phyloP scores from a whole-genome alignment of 2,329 filamentous ascomycete species.

The Passalora sequoiae region DNA sequence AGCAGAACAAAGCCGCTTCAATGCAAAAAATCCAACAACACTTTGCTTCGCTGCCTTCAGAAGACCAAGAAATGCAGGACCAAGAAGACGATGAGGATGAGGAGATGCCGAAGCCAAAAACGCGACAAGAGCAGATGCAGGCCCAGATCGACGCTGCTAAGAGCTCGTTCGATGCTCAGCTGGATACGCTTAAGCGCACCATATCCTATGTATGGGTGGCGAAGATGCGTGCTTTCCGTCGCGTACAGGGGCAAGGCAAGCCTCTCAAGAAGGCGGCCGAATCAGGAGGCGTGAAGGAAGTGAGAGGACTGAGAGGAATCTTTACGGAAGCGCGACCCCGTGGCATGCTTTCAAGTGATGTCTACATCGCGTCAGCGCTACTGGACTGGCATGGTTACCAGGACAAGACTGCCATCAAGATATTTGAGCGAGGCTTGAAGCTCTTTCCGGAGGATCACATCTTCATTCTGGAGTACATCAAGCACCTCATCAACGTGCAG shows the following conservation, averaged over 20 bases:
- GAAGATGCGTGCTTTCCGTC: slow-evolving; percentile 86
- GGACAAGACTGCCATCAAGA: slow-evolving; percentile 85
- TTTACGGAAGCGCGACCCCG: slow-evolving; percentile 84
- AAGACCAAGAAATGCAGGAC: slow-evolving; percentile 33
- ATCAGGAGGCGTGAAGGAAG: slow-evolving; percentile 7
- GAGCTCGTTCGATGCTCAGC: slow-evolving; percentile 66
- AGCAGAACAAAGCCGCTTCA: slow-evolving; percentile 60
- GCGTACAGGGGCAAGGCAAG: slow-evolving; percentile 76
- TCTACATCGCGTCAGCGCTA: slow-evolving; percentile 87
- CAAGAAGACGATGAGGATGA: slow-evolving; percentile 52
- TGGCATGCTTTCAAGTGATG: slow-evolving; percentile 85
- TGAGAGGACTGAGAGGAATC: slow-evolving; percentile 69
- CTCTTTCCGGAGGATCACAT: slow-evolving; percentile 89
- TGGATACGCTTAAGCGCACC: slow-evolving; percentile 71
- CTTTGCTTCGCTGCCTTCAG: slow-evolving; percentile 44
- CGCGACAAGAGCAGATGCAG: slow-evolving; percentile 49
- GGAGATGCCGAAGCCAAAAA: slow-evolving; percentile 41
- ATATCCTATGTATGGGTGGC: slow-evolving; percentile 95
- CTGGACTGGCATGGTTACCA: slow-evolving; percentile 97
- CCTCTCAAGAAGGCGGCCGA: slow-evolving; percentile 41
- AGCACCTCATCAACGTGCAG: slow-evolving; percentile 85
- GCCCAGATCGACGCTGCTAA: slow-evolving; percentile 54
- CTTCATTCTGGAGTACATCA: slow-evolving; percentile 93
- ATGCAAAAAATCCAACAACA: slow-evolving; percentile 52
- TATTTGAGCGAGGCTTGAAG: slow-evolving; percentile 89